phyloP scores from a whole-genome alignment of 2,329 filamentous ascomycete genomes.

The Mycosphaerella sp. region DNA sequence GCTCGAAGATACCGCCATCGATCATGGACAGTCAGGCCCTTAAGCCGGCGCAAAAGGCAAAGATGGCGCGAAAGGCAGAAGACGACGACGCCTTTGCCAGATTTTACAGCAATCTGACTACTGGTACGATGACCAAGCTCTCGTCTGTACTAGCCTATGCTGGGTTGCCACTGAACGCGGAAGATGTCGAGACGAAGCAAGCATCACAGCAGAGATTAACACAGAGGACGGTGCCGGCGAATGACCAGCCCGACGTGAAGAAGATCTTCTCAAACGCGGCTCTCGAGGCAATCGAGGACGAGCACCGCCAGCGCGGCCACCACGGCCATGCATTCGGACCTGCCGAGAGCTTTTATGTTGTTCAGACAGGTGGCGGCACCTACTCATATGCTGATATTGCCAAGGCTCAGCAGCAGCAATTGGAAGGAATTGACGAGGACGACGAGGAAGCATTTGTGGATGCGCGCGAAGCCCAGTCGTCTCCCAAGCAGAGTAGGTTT shows the following conservation, averaged over 20 bases:
- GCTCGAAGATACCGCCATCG: constrained; percentile 26
- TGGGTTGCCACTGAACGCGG: constrained; percentile 63
- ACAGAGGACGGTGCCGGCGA: constrained; percentile 28
- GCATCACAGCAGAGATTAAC: constrained; percentile 28
- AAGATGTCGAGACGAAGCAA: constrained; percentile 27
- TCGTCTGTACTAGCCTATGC: constrained; percentile 90
- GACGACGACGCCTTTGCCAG: constrained; percentile 67
- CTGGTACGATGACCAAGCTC: constrained; percentile 77
- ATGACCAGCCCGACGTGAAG: constrained; percentile 60
- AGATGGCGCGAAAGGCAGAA: constrained; percentile 21
- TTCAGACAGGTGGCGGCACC: constrained; percentile 84
- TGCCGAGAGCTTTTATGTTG: constrained; percentile 79
- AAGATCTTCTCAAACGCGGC: constrained; percentile 82
- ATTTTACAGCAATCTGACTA: constrained; percentile 82
- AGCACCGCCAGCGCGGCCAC: constrained; percentile 42
- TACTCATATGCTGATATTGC: constrained; percentile 84
- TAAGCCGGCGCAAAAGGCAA: constrained; percentile 13
- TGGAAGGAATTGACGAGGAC: constrained; percentile 38
- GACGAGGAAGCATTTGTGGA: constrained; percentile 86
- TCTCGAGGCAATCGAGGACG: constrained; percentile 67
- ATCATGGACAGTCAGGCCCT: constrained; percentile 29
- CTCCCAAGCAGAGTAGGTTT: constrained; percentile 36
- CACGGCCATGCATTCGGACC: constrained; percentile 49
- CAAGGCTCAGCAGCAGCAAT: constrained; percentile 41
- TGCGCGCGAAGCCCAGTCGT: constrained; percentile 60